Conservation (phyloP, 2,329 filamentous ascomycete genomes). For the Hirsutella minnesotensis region DNA sequence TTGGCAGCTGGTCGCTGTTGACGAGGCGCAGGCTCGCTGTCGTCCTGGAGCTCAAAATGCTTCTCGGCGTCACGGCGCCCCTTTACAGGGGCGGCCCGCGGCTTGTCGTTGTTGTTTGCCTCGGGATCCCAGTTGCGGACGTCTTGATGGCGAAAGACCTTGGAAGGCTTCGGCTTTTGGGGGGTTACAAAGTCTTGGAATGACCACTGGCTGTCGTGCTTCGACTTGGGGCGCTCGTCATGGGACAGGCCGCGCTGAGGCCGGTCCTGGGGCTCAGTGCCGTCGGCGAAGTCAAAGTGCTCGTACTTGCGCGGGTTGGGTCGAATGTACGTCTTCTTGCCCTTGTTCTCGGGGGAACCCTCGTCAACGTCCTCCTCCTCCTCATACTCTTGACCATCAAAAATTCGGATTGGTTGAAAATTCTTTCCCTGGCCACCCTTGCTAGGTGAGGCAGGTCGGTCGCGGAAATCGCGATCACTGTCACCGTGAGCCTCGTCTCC, state of each 20-base stretch:
- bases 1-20: constrained; percentile 29
- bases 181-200: constrained; percentile 85
- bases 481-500: constrained; percentile 33
- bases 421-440: constrained; percentile 47
- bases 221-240: constrained; percentile 37
- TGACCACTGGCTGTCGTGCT: constrained; percentile 67
- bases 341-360: constrained; percentile 28
- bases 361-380: constrained; percentile 28
- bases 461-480: constrained; percentile 28
- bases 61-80: constrained; percentile 67
- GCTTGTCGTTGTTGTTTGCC: constrained; percentile 38
- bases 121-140: constrained; percentile 72
- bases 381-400: constrained; percentile 38
- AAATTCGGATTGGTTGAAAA: constrained; percentile 50
- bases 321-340: constrained; percentile 35
- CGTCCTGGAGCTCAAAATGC: constrained; percentile 78
- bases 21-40: constrained; percentile 46
- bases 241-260: constrained; percentile 27
- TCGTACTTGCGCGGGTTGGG: constrained; percentile 70
- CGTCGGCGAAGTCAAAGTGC: constrained; percentile 74
- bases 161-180: constrained; percentile 53
- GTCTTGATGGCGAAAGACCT: constrained; percentile 51
- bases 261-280: constrained; percentile 38
- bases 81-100: constrained; percentile 47
- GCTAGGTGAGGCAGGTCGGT: constrained; percentile 38